These are phyloP conservation scores for Solanum rostratum DNA, from an alignment of 257 asterid genomes.

Conservation along the genomic window DNA sequence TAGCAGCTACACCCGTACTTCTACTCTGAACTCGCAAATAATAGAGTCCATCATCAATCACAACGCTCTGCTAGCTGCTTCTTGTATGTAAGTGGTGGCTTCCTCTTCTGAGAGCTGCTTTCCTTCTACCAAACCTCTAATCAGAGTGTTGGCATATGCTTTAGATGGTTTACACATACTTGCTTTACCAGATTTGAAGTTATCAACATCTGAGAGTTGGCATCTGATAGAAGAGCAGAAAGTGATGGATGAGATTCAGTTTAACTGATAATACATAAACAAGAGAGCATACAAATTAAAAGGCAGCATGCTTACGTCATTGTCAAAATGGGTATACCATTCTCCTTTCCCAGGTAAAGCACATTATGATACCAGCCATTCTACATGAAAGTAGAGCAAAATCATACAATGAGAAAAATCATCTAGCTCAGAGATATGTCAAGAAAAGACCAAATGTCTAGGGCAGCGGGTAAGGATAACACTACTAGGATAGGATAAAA, in stretches of 20 bases:
- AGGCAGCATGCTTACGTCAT: conserved; percentile 59
- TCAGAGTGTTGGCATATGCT: conserved; percentile 48
- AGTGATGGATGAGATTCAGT: not conserved
- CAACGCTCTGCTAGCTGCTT: conserved; percentile 46
- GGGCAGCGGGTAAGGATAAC: not conserved
- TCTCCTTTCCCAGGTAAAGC: conserved; percentile 67
- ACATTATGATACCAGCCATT: conserved; percentile 83
- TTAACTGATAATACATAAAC: not conserved
- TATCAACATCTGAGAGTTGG: conserved; percentile 37
- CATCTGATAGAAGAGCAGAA: conserved; percentile 41
- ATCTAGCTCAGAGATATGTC: not conserved
- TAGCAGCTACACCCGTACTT: not conserved
- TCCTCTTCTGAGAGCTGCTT: conserved; percentile 62
- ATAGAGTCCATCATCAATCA: not conserved
- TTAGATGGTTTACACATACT: conserved; percentile 48
- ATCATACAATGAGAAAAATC: not conserved
- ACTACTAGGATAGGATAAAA: not conserved
- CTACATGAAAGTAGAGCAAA: conserved; percentile 25
- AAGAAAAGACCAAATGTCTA: not conserved
- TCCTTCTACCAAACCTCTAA: conserved; percentile 80
- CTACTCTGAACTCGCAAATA: not conserved
- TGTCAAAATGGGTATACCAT: conserved; percentile 61
- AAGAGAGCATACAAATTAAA: not conserved
- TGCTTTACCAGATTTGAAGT: conserved; percentile 44
- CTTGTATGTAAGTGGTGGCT: conserved; percentile 57